Conservation (phyloP, 257 asterid species). For the Nyctanthes arbortristis region DNA sequence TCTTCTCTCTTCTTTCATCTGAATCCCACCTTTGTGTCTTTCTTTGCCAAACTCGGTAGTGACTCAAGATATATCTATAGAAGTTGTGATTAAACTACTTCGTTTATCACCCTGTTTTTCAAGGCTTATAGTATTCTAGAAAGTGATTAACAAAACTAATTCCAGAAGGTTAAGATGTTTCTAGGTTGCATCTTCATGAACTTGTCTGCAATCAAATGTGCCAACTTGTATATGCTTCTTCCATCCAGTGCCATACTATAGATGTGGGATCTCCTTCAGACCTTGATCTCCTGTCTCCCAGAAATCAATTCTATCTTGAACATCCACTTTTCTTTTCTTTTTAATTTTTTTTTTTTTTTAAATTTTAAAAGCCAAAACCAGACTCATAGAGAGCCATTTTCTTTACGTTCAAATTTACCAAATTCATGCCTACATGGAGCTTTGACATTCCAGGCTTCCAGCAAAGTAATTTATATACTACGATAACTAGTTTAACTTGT, state of each 20-base stretch:
- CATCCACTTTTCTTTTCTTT: no score
- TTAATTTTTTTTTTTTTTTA: no score
- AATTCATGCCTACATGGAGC: not conserved
- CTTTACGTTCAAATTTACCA: not conserved
- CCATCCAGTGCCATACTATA: not conserved
- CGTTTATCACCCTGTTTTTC: not conserved
- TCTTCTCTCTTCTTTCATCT: no score
- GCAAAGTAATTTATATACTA: not conserved
- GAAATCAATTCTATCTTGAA: not conserved
- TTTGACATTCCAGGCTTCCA: conserved; percentile 4
- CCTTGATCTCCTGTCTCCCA: not conserved
- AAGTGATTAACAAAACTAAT: not conserved
- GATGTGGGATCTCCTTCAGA: not conserved
- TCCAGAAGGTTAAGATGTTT: not conserved
- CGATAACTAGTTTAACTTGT: conserved; percentile 16
- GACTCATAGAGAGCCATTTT: not conserved
- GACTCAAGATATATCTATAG: not conserved
- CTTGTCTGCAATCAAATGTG: not conserved
- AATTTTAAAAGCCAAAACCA: no score
- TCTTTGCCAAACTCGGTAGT: not conserved
- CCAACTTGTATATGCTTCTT: not conserved
- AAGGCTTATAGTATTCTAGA: not conserved
- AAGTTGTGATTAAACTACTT: not conserved
- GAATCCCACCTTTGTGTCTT: no score
- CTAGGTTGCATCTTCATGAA: not conserved